phyloP scores from a whole-genome alignment of 2,329 filamentous ascomycete genomes.

The Lecanicillium sp. region DNA sequence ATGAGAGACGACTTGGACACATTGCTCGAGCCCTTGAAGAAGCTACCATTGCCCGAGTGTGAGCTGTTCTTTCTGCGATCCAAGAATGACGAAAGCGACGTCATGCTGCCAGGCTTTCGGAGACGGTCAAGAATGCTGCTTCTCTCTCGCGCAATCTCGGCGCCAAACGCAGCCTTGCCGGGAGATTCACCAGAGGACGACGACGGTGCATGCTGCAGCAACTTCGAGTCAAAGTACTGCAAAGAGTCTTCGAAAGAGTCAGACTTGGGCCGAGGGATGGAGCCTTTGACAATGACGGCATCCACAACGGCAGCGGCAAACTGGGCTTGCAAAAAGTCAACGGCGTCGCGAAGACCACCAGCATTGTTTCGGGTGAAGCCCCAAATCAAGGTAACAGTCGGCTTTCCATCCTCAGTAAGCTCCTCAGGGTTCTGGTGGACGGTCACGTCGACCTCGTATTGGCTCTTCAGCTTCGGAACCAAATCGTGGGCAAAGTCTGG shows the following conservation, averaged over 20 bases:
- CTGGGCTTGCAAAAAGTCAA: slow-evolving; percentile 83
- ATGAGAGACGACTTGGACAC: slow-evolving; percentile 93
- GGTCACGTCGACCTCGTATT: slow-evolving; percentile 85
- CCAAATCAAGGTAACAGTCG: slow-evolving; percentile 59
- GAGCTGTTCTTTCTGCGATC: slow-evolving; percentile 91
- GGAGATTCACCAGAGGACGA: slow-evolving; percentile 79
- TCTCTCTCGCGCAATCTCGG: slow-evolving; percentile 70
- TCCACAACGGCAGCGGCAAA: slow-evolving; percentile 88
- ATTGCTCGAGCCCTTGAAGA: slow-evolving; percentile 89
- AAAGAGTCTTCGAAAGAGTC: slow-evolving; percentile 97
- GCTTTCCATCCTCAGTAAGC: slow-evolving; percentile 46
- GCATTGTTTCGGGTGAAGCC: slow-evolving; percentile 95
- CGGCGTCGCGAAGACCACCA: slow-evolving; percentile 87
- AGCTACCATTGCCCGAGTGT: slow-evolving; percentile 68
- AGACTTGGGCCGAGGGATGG: slow-evolving; percentile 96
- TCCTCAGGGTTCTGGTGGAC: slow-evolving; percentile 58
- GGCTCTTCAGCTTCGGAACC: slow-evolving; percentile 73
- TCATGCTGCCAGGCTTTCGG: slow-evolving; percentile 89
- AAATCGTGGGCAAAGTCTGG: slow-evolving; percentile 74
- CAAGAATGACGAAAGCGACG: slow-evolving; percentile 90
- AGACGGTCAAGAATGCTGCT: slow-evolving; percentile 85
- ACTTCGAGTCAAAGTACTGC: slow-evolving; percentile 93
- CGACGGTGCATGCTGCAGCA: slow-evolving; percentile 84
- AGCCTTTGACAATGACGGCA: slow-evolving; percentile 75
- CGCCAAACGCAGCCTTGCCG: slow-evolving; percentile 74